Evolutionary conservation across 345 rosid species (phyloP), one percentile per base, ranked within the genome.

Genomic region (Erodium maritimum): DNA sequence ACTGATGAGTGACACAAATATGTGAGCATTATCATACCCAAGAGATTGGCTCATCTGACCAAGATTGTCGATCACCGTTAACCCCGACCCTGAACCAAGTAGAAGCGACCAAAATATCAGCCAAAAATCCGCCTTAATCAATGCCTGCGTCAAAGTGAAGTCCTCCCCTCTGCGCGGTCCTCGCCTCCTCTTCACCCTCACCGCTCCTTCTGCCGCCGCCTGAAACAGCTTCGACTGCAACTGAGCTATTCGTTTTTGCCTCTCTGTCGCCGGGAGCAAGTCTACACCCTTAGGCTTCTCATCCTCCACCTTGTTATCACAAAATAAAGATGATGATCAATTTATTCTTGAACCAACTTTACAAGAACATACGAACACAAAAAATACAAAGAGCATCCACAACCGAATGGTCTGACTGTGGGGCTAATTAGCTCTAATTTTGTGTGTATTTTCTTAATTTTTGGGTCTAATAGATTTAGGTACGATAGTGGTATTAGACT

Each of bases 21-120:
- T 82, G 61, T 87, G 97, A 22, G 90, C 61, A 71, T 87, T 87
- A 67, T 87, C 70, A 60, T 85, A 85, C 21, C 97, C 90, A 17
- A 89, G 76, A 66, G 99, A 93, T 63, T 87, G 86, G 71, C 95
- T 85, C 90, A 89, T 78, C 81, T 93, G 99, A 61, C 99, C 99
- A 46, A 93, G 84, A 61, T 93, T 93, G 77, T 93, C 99, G 16
- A 93, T 93, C 56, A 89, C 90, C 0, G 99, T 89, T 80, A 93
- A 58, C 48, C 99, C 99, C 8, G 99, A 93, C 59, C 97, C 97
- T 20, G 97, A 87, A 65, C 96, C 99, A 33, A 93, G 77, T 23
- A 93, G 68, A 61, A 93, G 75, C 0, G 96, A 93, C 72, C 82
- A 58, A 75, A 90, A 93, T 50, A 93, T 89, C 13, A 93, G 83